phyloP scores from a whole-genome alignment of 2,329 filamentous ascomycete genomes.

The Fusarium sp. region DNA sequence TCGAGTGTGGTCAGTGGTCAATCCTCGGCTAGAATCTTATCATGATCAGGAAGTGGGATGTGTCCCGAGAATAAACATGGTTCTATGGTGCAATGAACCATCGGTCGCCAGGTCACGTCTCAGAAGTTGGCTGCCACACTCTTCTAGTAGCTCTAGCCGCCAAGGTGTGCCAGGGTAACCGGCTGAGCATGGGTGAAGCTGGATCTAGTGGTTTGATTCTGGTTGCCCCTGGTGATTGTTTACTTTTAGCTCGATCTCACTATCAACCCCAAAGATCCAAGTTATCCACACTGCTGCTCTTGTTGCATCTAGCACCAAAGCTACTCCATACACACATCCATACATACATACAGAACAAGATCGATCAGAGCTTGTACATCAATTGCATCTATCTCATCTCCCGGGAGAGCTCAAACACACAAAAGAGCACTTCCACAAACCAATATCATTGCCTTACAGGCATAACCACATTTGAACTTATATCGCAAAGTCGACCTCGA shows the following conservation, averaged over 20 bases:
- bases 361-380: slow-evolving; percentile 18
- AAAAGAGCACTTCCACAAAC: slow-evolving; percentile 31
- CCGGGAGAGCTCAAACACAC: slow-evolving; percentile 20
- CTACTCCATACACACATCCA: slow-evolving; percentile 25
- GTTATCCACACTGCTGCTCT: slow-evolving; percentile 35
- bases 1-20: background rate
- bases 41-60: background rate
- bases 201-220: slow-evolving; percentile 9
- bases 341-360: slow-evolving; percentile 10
- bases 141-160: slow-evolving; percentile 16
- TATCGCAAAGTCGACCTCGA: slow-evolving; percentile 54
- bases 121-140: slow-evolving; percentile 19
- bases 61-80: slow-evolving; percentile 1
- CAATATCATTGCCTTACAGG: slow-evolving; percentile 45
- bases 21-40: background rate
- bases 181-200: slow-evolving; percentile 18
- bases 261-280: slow-evolving; percentile 28
- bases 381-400: slow-evolving; percentile 21
- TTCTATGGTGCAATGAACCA: slow-evolving; percentile 2
- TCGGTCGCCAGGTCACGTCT: slow-evolving; percentile 33
- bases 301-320: slow-evolving; percentile 33
- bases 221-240: slow-evolving; percentile 27
- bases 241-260: slow-evolving; percentile 24
- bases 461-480: slow-evolving; percentile 33
- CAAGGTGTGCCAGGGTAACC: slow-evolving; percentile 16